Conservation (phyloP, 495 filamentous ascomycete genomes). For the Hypoxylon lienhwacheense region DNA sequence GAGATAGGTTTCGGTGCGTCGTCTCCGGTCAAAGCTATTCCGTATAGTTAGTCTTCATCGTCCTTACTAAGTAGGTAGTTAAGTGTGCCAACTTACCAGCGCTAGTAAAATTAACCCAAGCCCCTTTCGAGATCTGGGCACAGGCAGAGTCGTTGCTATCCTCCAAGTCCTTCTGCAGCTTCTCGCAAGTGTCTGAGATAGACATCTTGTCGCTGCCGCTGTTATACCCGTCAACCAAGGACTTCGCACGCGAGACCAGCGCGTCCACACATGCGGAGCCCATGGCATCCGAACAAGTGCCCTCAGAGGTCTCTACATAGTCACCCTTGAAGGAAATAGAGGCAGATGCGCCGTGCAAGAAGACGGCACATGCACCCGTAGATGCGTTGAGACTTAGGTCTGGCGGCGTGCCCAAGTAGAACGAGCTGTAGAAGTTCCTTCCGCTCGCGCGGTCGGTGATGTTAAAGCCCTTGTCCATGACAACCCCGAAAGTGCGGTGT, state of each 20-base stretch:
- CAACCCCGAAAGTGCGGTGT: conserved; percentile 14
- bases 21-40: conserved; percentile 24
- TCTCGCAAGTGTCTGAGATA: conserved; percentile 8
- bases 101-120: conserved; percentile 23
- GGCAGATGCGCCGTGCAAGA: conserved; percentile 16
- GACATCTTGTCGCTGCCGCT: background rate
- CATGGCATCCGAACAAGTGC: conserved; percentile 32
- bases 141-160: conserved; percentile 17
- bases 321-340: background rate
- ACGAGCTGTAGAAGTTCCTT: conserved; percentile 17
- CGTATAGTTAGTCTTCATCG: conserved; percentile 14
- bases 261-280: conserved; percentile 19
- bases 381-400: background rate
- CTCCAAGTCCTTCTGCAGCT: conserved; percentile 14
- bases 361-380: conserved; percentile 28
- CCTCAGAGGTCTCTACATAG: conserved; percentile 5
- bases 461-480: conserved; percentile 33
- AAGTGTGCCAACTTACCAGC: conserved; percentile 17
- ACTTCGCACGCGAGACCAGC: conserved; percentile 12
- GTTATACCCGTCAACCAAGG: background rate
- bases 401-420: conserved; percentile 28
- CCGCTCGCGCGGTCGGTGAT: background rate
- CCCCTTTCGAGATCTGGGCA: background rate
- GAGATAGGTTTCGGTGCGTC: conserved; percentile 10
- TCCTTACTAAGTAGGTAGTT: background rate